Percentiles rank a stretch among this genome's conserved stretches.
phyloP scores from a whole-genome alignment of 1,284 basidiomycete species.

The Papiliotrema nemorosa region DNA sequence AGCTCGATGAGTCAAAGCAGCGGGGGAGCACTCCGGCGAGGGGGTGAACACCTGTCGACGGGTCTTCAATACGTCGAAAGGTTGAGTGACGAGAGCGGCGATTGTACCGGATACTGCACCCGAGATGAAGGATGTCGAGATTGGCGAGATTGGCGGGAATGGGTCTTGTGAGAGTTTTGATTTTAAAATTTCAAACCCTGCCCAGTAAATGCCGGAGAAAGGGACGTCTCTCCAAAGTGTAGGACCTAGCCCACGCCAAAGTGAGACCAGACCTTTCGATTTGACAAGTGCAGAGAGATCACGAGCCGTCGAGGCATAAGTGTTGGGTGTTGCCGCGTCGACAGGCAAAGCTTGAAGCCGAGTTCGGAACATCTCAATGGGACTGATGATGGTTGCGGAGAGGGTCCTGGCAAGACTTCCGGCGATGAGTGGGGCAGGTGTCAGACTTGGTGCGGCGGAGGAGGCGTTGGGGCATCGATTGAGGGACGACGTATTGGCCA shows the following conservation, averaged over 20 bases:
- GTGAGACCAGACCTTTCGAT: slow-evolving; percentile 62
- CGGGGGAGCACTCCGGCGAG: slow-evolving; percentile 56
- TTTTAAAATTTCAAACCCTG: slow-evolving; percentile 46
- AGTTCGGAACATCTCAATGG: slow-evolving; percentile 89
- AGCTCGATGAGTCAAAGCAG: slow-evolving; percentile 39
- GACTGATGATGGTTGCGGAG: slow-evolving; percentile 77
- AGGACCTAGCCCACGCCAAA: slow-evolving; percentile 87
- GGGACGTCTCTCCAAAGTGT: slow-evolving; percentile 97
- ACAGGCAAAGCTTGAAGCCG: slow-evolving; percentile 76
- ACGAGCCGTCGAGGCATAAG: slow-evolving; percentile 51
- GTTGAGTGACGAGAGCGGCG: slow-evolving; percentile 85
- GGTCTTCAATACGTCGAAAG: slow-evolving; percentile 96
- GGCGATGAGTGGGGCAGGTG: slow-evolving; percentile 71
- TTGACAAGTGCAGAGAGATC: slow-evolving; percentile 55
- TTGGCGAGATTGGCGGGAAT: slow-evolving; percentile 31
- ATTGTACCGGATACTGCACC: slow-evolving; percentile 51
- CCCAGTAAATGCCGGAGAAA: slow-evolving; percentile 66
- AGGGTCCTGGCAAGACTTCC: slow-evolving; percentile 77
- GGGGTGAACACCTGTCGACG: slow-evolving; percentile 68
- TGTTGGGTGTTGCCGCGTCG: slow-evolving; percentile 58
- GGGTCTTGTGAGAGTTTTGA: slow-evolving; percentile 31
- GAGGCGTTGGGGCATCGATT: slow-evolving; percentile 17
- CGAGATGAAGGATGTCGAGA: slow-evolving; percentile 43
- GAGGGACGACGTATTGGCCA: slow-evolving; percentile 24
- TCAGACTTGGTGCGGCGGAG: slow-evolving; percentile 39